Percentiles rank a stretch among this genome's conserved stretches.
Conservation (phyloP, 768 basidiomycete genomes). For the Boletus coccyginus region DNA sequence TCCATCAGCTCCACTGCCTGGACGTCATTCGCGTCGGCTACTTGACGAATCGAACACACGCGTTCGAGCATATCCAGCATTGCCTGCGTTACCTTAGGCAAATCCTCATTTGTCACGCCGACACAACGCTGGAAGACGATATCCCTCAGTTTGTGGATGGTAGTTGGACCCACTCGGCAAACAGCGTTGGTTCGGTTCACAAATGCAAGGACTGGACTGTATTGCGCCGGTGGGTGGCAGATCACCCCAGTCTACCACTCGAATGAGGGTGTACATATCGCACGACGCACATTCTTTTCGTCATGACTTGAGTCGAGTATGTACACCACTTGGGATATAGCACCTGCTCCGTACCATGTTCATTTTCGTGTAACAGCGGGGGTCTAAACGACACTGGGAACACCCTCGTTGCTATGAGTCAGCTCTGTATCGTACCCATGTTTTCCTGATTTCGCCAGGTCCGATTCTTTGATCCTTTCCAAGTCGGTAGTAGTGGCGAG, state of each 20-base stretch:
- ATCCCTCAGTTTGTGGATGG: conserved; percentile 26
- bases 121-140: conserved; percentile 37
- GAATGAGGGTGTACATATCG: conserved; percentile 1
- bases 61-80: too few relatives aligned
- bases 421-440: conserved; percentile 1
- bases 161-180: conserved; percentile 21
- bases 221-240: conserved; percentile 27
- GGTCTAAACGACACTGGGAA: neutral
- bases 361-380: neutral
- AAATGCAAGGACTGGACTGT: conserved; percentile 35
- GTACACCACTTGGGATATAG: neutral
- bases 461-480: conserved; percentile 13
- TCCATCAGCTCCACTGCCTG: conserved; percentile 38
- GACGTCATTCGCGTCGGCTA: too few relatives aligned
- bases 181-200: conserved; percentile 30
- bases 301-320: neutral
- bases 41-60: too few relatives aligned
- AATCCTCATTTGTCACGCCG: conserved; percentile 36
- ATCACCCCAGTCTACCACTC: conserved; percentile 28
- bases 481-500: conserved; percentile 16
- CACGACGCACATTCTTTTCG: neutral
- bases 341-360: neutral
- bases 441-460: neutral
- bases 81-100: conserved; percentile 15
- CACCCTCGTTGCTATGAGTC: neutral